Base-by-base conservation (phyloP, 2,329 filamentous ascomycete genomes). In the Shiraia bambusicola region DNA sequence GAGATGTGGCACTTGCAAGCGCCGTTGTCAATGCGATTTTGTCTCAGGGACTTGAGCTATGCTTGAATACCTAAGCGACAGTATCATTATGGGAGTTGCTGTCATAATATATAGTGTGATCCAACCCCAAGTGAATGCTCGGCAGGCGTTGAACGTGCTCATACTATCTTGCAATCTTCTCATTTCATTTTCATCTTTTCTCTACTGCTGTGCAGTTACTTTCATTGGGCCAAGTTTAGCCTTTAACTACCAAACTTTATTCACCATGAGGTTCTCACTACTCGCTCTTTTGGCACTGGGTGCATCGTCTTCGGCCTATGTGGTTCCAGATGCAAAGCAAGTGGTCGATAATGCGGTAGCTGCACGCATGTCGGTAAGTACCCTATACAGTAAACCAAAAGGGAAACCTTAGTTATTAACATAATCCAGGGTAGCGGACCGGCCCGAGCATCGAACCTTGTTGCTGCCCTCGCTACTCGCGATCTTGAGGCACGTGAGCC, bases 131-230 rank as follows among this genome's bases (percentile, higher is more conserved):
- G 48, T 40, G 25, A 44, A 46, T 48, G 45, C 39, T 34, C 40
- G 47, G 48, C 52, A 58, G 50, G 48, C 60, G 49, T 59, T 52
- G 48, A 63, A 59, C 61, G 58, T 61, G 56, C 61, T 64, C 61
- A 60, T 60, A 59, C 50, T 37, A 60, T 57, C 62, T 63, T 58
- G 59, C 36, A 43, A 49, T 44, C 51, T 60, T 56, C 56, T 60
- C 54, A 52, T 52, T 54, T 47, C 51, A 42, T 42, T 55, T 54
- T 50, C 45, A 45, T 58, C 53, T 46, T 33, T 52, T 59, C 48
- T 49, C 42, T 45, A 59, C 56, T 56, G 58, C 62, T 52, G 63
- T 22, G 62, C 56, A 60, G 59, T 65, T 48, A 47, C 44, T 36
- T 51, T 57, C 45, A 17, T 54, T 52, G 19, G 8, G 19, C 41